These are phyloP conservation scores for Geranomyces michiganensis DNA, from an alignment of 192 early-diverging fungal genomes.

Conservation along the genomic window DNA sequence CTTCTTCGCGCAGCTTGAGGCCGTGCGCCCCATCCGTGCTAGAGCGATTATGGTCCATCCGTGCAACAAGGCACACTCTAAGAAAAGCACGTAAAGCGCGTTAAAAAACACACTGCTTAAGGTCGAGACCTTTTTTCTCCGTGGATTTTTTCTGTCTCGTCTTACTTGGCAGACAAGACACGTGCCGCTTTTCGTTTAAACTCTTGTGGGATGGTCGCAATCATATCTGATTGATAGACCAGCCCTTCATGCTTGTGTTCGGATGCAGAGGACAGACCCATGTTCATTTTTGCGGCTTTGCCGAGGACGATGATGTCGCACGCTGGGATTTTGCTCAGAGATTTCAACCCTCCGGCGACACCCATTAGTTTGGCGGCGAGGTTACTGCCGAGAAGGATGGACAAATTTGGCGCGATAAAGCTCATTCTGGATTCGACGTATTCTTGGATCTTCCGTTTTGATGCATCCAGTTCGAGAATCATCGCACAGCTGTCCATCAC, in stretches of 20 bases:
- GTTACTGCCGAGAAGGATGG: constrained; percentile 79
- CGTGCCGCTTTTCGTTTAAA: constrained; percentile 76
- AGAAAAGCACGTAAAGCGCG: background rate
- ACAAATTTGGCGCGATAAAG: constrained; percentile 93
- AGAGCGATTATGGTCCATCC: constrained; percentile 79
- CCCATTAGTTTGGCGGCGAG: constrained; percentile 90
- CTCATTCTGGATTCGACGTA: constrained; percentile 93
- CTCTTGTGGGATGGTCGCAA: constrained; percentile 70
- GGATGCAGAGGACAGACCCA: constrained; percentile 68
- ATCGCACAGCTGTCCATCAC: constrained; percentile 82
- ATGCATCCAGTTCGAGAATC: constrained; percentile 70
- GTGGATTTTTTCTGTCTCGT: background rate
- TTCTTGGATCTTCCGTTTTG: constrained; percentile 74
- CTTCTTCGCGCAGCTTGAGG: constrained; percentile 69
- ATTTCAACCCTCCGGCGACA: constrained; percentile 85
- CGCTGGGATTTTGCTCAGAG: constrained; percentile 85
- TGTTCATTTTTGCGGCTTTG: constrained; percentile 54
- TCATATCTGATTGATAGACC: constrained; percentile 77
- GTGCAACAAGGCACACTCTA: constrained; percentile 73
- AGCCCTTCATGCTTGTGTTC: constrained; percentile 77
- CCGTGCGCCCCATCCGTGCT: constrained; percentile 77
- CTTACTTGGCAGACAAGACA: constrained; percentile 79
- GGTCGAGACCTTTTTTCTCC: background rate
- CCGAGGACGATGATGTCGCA: constrained; percentile 84
- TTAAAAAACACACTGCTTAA: background rate